Evolutionary conservation across 345 rosid genomes (phyloP), one percentile per base, ranked within the genome.

Genomic region (Aethionema arabicum): DNA sequence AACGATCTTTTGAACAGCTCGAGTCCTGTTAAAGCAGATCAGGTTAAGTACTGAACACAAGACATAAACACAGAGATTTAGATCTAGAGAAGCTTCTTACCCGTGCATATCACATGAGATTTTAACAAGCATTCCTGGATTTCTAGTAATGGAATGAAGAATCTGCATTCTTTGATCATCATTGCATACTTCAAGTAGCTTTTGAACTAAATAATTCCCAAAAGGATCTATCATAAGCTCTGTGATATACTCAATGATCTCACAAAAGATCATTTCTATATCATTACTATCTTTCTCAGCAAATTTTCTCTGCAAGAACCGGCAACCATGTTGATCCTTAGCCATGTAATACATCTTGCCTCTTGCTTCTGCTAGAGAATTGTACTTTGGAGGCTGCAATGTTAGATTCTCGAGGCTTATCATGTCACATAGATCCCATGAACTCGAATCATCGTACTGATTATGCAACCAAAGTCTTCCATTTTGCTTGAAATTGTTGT

Each of bases 21-120:
- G 84, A 52, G 97, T 86, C 77, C 95, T 90, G 72, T 27, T 3
- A 56, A 52, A 4, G 6, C 31, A 61, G 14, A 13, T 15, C 40
- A 71, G 6, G 31, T 71, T 45, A 52, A 21, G 13, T 59, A 38
- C 11, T 33, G 15, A 33, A 11, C 30, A 27, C 1, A 64, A 36
- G 41, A 59, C 31, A 27, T 12, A 31, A 29, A 21, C 4, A 35
- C 21, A 4, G 7, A 62, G 32, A 11, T 40, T 35, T 27, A 46
- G 15, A 38, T 12, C 9, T 3, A 51, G 27, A 54, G 56, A 40
- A 39, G 71, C 4, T 46, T 11, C 66, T 52, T 53, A 88, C 96
- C 93, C 96, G 14, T 85, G 93, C 85, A 81, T 79, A 70, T 88
- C 88, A 72, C 93, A 88, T 42, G 93, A 85, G 68, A 85, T 81